These are phyloP conservation scores for Psidium friedrichsthalianum DNA, from an alignment of 345 rosid genomes.

Conservation along the genomic window DNA sequence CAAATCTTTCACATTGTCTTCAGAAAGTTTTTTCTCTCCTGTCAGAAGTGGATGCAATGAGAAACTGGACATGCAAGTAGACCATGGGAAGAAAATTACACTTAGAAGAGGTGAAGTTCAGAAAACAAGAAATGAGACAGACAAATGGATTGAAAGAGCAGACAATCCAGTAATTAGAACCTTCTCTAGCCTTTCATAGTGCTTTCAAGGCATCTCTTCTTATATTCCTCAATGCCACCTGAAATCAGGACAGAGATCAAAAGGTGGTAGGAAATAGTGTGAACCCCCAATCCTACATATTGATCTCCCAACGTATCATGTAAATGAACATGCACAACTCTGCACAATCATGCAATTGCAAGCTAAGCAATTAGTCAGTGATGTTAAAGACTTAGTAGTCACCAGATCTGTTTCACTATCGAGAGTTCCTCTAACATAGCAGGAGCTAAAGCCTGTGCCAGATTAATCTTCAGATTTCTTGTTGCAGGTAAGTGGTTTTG, in stretches of 20 bases:
- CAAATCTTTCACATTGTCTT: slow-evolving; percentile 90
- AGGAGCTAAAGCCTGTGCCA: not conserved
- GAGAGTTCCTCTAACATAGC: not conserved
- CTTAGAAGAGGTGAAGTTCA: not conserved
- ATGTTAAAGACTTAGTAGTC: not conserved
- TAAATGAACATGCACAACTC: not conserved
- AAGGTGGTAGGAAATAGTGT: not conserved
- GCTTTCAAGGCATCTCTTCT: slow-evolving; percentile 89
- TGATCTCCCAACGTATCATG: not conserved
- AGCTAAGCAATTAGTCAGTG: not conserved
- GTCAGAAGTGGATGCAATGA: not conserved
- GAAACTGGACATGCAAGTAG: not conserved
- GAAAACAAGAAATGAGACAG: not conserved
- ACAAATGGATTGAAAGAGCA: not conserved
- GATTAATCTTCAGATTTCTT: not conserved
- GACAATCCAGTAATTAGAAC: slow-evolving; percentile 11
- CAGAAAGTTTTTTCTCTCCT: slow-evolving; percentile 97
- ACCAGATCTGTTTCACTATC: not conserved
- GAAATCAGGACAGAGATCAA: not conserved
- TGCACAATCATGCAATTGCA: not conserved
- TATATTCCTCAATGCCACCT: slow-evolving; percentile 92
- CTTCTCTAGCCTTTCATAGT: slow-evolving; percentile 92
- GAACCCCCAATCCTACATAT: not conserved
- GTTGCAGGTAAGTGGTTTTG: not conserved
- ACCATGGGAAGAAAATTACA: not conserved